Conservation (phyloP, 345 rosid genomes). For the Bretschneidera sinensis region DNA sequence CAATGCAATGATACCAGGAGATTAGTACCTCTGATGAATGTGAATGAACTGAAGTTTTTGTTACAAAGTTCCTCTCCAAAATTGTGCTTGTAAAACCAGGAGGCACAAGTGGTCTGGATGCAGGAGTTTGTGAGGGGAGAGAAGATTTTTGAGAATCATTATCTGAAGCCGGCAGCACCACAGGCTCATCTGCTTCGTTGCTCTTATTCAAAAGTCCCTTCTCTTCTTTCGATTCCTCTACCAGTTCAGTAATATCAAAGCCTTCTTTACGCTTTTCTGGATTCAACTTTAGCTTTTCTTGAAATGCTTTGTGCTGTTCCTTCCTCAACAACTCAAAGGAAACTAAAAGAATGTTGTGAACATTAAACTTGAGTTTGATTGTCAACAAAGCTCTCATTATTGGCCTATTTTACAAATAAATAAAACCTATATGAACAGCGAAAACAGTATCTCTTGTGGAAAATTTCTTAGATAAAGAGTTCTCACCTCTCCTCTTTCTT, state of each 20-base stretch:
- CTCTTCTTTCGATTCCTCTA: conserved; percentile 61
- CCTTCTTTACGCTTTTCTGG: conserved; percentile 52
- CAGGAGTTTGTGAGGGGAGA: conserved; percentile 42
- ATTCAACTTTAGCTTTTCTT: conserved; percentile 68
- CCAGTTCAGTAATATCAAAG: conserved; percentile 58
- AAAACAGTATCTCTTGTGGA: background rate
- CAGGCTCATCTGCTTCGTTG: conserved; percentile 37
- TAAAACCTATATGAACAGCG: background rate
- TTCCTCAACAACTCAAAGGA: conserved; percentile 94
- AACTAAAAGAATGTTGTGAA: conserved; percentile 43
- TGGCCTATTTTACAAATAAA: background rate
- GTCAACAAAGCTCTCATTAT: conserved; percentile 10
- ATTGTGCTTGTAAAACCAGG: conserved; percentile 69
- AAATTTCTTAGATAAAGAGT: conserved; percentile 13
- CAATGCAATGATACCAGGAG: background rate
- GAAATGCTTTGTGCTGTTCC: conserved; percentile 83
- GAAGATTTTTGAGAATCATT: conserved; percentile 38
- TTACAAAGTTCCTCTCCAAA: conserved; percentile 47
- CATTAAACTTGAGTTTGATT: conserved; percentile 16
- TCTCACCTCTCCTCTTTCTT: conserved; percentile 85
- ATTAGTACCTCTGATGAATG: conserved; percentile 46
- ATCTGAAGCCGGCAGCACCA: conserved; percentile 17
- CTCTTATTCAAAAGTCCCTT: conserved; percentile 36
- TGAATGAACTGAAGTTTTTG: conserved; percentile 36
- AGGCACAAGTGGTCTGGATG: conserved; percentile 92